Base-by-base conservation (phyloP, 2,329 filamentous ascomycete genomes). In the Aspergillus latus region DNA sequence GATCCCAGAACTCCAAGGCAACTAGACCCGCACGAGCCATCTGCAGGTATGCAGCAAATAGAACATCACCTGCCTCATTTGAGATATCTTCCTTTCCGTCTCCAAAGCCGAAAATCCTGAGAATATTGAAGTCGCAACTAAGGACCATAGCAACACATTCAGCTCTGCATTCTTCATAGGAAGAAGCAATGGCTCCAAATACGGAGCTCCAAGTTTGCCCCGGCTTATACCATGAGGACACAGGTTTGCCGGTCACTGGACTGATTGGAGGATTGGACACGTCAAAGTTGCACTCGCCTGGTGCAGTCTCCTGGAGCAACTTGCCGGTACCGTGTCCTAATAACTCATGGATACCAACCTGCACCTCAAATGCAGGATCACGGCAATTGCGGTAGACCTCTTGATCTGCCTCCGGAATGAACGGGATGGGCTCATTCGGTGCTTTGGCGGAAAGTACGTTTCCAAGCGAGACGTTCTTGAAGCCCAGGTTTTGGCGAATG, bases 181-280 rank as follows among this genome's bases (percentile, higher is more conserved):
- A 90, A 3, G 88, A 90, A 37, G 92, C 91, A 61, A 95, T 85
- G 59, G 89, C 85, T 28, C 92, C 92, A 68, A 97, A 97, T 0
- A 96, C 90, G 4, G 88, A 91, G 54, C 90, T 89, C 92, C 92
- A 97, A 0, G 93, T 97, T 74, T 97, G 90, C 2, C 92, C 92
- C 2, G 91, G 91, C 75, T 94, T 96, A 79, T 97, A 97, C 87
- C 89, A 97, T 1, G 88, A 90, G 2, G 83, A 84, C 47, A 97
- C 81, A 1, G 89, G 89, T 73, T 93, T 88, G 59, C 84, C 81
- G 4, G 86, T 90, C 40, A 97, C 74, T 0, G 92, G 93, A 67
- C 86, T 95, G 50, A 90, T 77, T 0, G 93, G 93, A 6, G 90
- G 92, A 69, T 90, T 90, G 59, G 86, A 78, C 57, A 86, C 79